A percentile compares a stretch with the other conserved stretches of the same genome.
phyloP scores from a whole-genome alignment of 2,329 filamentous ascomycete genomes.

The Colletotrichum tamarilloi region DNA sequence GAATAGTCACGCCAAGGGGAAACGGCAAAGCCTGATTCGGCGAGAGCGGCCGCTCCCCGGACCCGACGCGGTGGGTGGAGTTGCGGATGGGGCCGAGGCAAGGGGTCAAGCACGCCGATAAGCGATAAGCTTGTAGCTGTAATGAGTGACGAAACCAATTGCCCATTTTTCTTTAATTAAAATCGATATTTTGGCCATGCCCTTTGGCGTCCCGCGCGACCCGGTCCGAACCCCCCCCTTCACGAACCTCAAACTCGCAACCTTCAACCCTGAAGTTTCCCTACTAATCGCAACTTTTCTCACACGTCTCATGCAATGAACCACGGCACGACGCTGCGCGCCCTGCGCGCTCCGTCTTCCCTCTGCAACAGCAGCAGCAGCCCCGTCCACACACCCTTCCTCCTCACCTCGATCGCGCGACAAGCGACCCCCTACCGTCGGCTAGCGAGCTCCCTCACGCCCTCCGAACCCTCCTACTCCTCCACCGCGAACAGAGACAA shows the following conservation, averaged over 20 bases:
- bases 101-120: not conserved
- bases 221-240: not conserved
- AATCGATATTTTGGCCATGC: constrained; percentile 14
- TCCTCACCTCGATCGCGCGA: constrained; percentile 4
- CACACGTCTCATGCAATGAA: constrained; percentile 35
- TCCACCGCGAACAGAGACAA: constrained; percentile 25
- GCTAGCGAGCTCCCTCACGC: constrained; percentile 19
- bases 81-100: constrained; percentile 14
- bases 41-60: constrained; percentile 8
- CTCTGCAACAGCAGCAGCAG: constrained; percentile 1
- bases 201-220: constrained; percentile 9
- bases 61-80: constrained; percentile 18
- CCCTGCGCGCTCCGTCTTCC: constrained; percentile 31
- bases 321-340: constrained; percentile 33
- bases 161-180: constrained; percentile 11
- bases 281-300: not conserved
- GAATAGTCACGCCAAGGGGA: constrained; percentile 6
- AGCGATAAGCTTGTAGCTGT: constrained; percentile 28
- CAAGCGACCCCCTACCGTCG: constrained; percentile 17
- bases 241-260: not conserved
- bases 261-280: not conserved
- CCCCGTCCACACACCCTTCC: not conserved
- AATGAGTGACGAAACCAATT: constrained; percentile 34
- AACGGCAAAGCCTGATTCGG: constrained; percentile 32
- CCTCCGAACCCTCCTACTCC: not conserved